Conservation (phyloP, 148 eudicot genomes). For the Pharnaceum exiguum region DNA sequence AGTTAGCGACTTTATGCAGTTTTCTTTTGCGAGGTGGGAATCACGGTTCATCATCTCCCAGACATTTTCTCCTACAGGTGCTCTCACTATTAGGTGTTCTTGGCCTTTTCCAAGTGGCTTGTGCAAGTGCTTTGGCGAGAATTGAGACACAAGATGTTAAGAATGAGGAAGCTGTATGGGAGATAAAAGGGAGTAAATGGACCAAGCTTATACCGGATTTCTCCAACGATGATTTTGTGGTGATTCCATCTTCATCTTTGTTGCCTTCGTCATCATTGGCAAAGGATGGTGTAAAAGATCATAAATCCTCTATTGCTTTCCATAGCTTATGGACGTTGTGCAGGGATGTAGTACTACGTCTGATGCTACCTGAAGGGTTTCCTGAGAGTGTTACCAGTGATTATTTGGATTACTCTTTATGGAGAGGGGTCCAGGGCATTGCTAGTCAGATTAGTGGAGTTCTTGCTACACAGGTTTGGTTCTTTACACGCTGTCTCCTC, state of each 20-base stretch:
- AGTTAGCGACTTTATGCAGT: slow-evolving; percentile 15
- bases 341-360: slow-evolving; percentile 39
- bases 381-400: slow-evolving; percentile 91
- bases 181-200: slow-evolving; percentile 63
- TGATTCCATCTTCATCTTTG: slow-evolving; percentile 24
- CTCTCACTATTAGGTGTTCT: slow-evolving; percentile 32
- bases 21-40: slow-evolving; percentile 10
- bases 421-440: slow-evolving; percentile 96
- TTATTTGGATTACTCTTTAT: slow-evolving; percentile 86
- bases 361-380: slow-evolving; percentile 92
- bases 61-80: slow-evolving; percentile 19
- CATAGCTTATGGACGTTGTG: slow-evolving; percentile 52
- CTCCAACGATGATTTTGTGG: slow-evolving; percentile 53
- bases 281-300: slow-evolving; percentile 13
- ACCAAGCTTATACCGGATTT: slow-evolving; percentile 56
- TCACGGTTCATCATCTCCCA: slow-evolving; percentile 4
- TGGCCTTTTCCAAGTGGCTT: slow-evolving; percentile 24
- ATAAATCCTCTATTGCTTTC: slow-evolving; percentile 17
- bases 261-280: slow-evolving; percentile 12
- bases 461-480: slow-evolving; percentile 79
- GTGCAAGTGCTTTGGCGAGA: slow-evolving; percentile 40
- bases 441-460: slow-evolving; percentile 94
- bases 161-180: slow-evolving; percentile 48
- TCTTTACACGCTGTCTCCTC: neutral
- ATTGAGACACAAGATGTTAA: slow-evolving; percentile 5